These are phyloP conservation scores for Apostasia shenzhenica DNA, from an alignment of 106 monocot species.

Conservation along the genomic window DNA sequence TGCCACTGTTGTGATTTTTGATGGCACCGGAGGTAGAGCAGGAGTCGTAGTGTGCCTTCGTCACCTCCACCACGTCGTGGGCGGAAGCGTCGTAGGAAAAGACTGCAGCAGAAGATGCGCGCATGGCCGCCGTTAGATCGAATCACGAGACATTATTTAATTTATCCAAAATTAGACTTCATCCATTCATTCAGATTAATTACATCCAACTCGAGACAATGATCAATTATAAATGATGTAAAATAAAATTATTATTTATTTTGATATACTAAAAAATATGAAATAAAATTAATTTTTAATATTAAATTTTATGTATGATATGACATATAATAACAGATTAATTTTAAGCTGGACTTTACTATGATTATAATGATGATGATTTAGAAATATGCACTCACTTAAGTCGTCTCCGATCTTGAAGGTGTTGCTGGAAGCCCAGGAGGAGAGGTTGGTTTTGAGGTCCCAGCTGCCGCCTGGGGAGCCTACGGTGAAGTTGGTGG, in stretches of 20 bases:
- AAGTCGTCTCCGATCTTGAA: conserved; percentile 28
- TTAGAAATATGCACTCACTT: conserved; percentile 6
- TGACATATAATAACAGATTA: background rate
- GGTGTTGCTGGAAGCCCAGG: conserved; percentile 19
- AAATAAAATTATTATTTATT: background rate
- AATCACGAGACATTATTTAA: too few relatives aligned
- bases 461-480: conserved; percentile 11
- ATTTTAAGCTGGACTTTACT: too few relatives aligned
- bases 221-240: background rate
- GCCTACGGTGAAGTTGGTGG: conserved; percentile 16
- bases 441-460: conserved; percentile 2
- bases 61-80: conserved; percentile 52
- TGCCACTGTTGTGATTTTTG: conserved; percentile 7
- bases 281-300: conserved; percentile 10
- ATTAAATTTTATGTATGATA: conserved; percentile 18
- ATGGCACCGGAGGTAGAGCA: conserved; percentile 25
- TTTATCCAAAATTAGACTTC: too few relatives aligned
- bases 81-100: conserved; percentile 1
- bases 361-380: background rate
- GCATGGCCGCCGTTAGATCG: too few relatives aligned
- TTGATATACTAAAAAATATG: background rate
- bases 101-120: background rate
- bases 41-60: conserved; percentile 21
- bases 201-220: too few relatives aligned
- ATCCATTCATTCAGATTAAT: too few relatives aligned